Evolutionary conservation across 306 rosid genomes (phyloP), one percentile per base, ranked within the genome.

Genomic region (Begonia masoniana): DNA sequence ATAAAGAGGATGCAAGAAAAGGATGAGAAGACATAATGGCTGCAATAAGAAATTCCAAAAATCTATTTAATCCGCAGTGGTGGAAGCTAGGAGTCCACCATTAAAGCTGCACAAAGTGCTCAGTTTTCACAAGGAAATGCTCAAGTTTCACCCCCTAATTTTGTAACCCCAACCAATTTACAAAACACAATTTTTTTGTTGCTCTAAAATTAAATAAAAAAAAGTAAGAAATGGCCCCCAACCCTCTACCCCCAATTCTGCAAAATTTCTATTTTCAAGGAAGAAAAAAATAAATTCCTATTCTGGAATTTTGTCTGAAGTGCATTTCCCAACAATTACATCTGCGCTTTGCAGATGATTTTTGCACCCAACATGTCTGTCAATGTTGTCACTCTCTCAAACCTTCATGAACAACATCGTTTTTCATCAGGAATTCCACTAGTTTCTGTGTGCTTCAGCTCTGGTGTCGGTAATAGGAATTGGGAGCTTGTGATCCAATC

Each of bases 251-350:
- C 39, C 39, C 56, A 52, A 82, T 77, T 70, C 63, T 61, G 77
- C 83, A 82, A 82, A 73, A 73, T 71, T 81, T 69, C 69, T 79
- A 69, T 66, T 63, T 72, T 68, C 53, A 43, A 60, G 16, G 50
- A 19, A 48, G 42, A 15, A 60, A 52, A 58, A 74, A 60, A 45
- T 11, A 26, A 26, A 26, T 26, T 26, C 35, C 35, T 26, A 31
- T 31, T 31, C 39, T 31, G 4, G 7, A 26, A 26, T 26, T 17
- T 17, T 17, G 19, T 17, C 19, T 17, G 19, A 17, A 17, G 19
- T 0, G 24, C 3, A 3, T 21, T 21, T 21, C 24, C 3, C 24
- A 21, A 21, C 24, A 2, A 21, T 21, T 21, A 21, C 39, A 31
- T 5, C 39, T 31, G 39, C 7, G 39, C 56, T 68, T 61, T 60